A percentile compares a stretch with the other conserved stretches of the same genome.
phyloP scores from a whole-genome alignment of 2,329 filamentous ascomycete genomes.

The Phialocephala subalpina region DNA sequence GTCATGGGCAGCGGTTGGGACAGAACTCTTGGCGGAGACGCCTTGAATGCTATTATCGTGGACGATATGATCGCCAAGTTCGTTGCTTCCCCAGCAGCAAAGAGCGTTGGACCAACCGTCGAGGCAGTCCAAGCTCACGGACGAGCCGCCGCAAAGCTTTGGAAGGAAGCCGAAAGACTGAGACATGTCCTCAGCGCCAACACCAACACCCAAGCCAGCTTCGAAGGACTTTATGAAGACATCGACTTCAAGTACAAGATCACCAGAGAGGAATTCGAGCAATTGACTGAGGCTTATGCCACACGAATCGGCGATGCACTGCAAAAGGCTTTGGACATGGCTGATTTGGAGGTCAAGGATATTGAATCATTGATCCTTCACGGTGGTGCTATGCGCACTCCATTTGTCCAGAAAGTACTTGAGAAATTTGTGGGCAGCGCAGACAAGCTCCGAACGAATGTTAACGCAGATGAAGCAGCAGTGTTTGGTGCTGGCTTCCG shows the following conservation, averaged over 20 bases:
- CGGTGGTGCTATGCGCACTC: conserved; percentile 88
- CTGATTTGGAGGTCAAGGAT: conserved; percentile 76
- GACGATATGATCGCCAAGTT: conserved; percentile 89
- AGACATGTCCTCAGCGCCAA: conserved; percentile 95
- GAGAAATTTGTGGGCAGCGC: conserved; percentile 76
- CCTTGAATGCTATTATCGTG: conserved; percentile 86
- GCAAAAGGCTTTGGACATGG: conserved; percentile 75
- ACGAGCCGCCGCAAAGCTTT: conserved; percentile 86
- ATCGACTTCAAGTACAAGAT: conserved; percentile 95
- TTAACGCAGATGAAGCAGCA: conserved; percentile 96
- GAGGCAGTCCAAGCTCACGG: conserved; percentile 77
- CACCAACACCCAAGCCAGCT: conserved; percentile 78
- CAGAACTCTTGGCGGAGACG: conserved; percentile 85
- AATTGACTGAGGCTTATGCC: conserved; percentile 72
- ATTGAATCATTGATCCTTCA: conserved; percentile 93
- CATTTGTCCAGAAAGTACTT: conserved; percentile 90
- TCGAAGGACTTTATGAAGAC: conserved; percentile 91
- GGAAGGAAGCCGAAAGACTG: conserved; percentile 87
- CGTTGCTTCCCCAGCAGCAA: conserved; percentile 71
- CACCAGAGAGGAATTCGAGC: conserved; percentile 80
- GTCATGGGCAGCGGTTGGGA: conserved; percentile 91
- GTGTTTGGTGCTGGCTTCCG: conserved; percentile 97
- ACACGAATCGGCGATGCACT: conserved; percentile 75
- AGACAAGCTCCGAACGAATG: conserved; percentile 88
- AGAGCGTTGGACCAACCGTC: conserved; percentile 68